Base-by-base conservation (phyloP, 371 early-diverging fungal species). In the Chytridiales sp. region DNA sequence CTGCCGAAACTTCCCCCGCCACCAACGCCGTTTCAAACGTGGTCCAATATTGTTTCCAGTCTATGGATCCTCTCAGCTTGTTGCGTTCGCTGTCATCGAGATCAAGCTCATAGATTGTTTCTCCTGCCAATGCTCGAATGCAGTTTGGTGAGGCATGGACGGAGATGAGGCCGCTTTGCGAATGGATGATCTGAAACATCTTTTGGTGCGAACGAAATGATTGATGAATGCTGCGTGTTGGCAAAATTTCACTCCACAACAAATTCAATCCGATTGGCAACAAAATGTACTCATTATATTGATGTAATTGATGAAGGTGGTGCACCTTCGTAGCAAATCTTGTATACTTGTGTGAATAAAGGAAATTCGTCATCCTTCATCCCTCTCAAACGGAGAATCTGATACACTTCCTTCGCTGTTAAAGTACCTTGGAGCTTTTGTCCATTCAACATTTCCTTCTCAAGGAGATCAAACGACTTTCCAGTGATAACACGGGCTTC, bases 381-480 rank as follows among this genome's bases (percentile, higher is more conserved):
- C 24, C 83, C 75, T 54, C 84, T 70, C 42, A 76, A 76, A 42
- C 74, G 69, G 54, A 98, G 76, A 67, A 93, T 92, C 61, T 85
- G 75, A 68, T 91, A 78, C 43, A 98, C 87, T 73, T 96, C 95
- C 71, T 87, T 77, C 26, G 93, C 88, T 0, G 98, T 97, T 38
- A 89, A 73, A 19, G 95, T 91, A 52, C 99, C 99, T 76, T 99
- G 99, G 44, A 99, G 81, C 77, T 99, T 98, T 65, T 98, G 98
- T 30, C 98, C 98, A 63, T 94, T 92, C 60, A 99, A 82, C 71
- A 93, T 69, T 64, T 94, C 92, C 34, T 79, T 66, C 69, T 99
- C 98, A 22, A 98, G 82, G 50, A 81, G 85, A 41, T 91, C 89
- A 72, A 98, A 90, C 3, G 92, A 82, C 75, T 93, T 92, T 46